Conservation (phyloP, 805 yeast species). For the Saccharomycopsis microspora region DNA sequence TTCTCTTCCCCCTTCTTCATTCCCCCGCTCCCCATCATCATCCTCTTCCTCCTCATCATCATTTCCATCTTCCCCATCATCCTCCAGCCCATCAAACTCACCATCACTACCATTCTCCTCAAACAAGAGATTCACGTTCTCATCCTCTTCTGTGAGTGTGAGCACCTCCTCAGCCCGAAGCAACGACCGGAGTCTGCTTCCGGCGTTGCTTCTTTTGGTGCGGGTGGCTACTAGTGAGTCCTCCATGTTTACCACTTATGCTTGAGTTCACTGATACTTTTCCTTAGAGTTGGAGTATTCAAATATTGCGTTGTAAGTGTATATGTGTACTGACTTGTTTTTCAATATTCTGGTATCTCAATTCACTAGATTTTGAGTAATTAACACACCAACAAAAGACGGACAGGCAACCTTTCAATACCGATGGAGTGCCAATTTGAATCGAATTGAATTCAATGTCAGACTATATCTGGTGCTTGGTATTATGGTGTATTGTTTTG, state of each 20-base stretch:
- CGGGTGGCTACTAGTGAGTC: constrained; percentile 67
- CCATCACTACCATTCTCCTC: constrained; percentile 28
- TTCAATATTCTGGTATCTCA: no score
- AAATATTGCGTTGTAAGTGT: no score
- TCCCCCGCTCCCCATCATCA: background rate
- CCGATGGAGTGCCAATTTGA: no score
- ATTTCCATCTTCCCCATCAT: background rate
- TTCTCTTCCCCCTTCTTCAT: background rate
- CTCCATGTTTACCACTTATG: constrained; percentile 18
- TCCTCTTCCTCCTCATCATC: constrained; percentile 8
- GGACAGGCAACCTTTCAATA: no score
- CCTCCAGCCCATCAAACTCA: constrained; percentile 12
- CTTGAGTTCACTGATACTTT: no score
- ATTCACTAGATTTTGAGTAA: no score
- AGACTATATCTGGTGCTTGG: no score
- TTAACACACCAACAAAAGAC: no score
- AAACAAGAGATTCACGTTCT: constrained; percentile 58
- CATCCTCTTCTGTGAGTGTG: constrained; percentile 56
- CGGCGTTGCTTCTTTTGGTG: constrained; percentile 78
- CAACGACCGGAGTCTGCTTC: constrained; percentile 65
- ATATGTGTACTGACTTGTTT: no score
- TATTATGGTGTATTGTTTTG: no score
- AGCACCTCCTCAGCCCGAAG: constrained; percentile 49
- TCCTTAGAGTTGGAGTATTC: no score
- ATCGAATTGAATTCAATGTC: no score